Percentiles rank a stretch among this genome's conserved stretches.
Evolutionary conservation across 1,139 yeast genomes (phyloP).

Genomic region (Nakaseomyces kungkrabaensis): DNA sequence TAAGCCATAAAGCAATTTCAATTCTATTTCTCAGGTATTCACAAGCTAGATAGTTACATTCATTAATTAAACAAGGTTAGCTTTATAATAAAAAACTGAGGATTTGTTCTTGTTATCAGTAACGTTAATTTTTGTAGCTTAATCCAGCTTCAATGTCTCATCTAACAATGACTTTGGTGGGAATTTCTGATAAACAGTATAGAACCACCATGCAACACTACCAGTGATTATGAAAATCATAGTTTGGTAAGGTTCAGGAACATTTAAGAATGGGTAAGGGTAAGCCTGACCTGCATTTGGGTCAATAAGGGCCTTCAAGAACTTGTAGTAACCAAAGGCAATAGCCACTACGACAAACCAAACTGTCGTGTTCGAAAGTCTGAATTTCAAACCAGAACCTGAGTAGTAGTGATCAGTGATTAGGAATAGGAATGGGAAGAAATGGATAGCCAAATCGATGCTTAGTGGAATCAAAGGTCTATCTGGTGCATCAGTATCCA

Average conservation of each 20-base stretch:
- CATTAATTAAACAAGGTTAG: no score
- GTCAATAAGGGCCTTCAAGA: slow-evolving; percentile 41
- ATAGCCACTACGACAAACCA: slow-evolving; percentile 33
- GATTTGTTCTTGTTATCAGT: background rate
- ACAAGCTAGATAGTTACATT: no score
- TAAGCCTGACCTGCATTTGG: slow-evolving; percentile 40
- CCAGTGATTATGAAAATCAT: slow-evolving; percentile 44
- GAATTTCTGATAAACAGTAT: slow-evolving; percentile 19
- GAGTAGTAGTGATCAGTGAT: slow-evolving; percentile 42
- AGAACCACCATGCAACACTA: slow-evolving; percentile 34
- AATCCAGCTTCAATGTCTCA: slow-evolving; percentile 4
- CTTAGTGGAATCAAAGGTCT: slow-evolving; percentile 35
- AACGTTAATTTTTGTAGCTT: background rate
- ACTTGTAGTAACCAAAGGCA: slow-evolving; percentile 44
- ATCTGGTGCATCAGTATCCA: background rate
- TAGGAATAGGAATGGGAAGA: slow-evolving; percentile 46
- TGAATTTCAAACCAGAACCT: slow-evolving; percentile 37
- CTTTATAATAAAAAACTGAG: no score
- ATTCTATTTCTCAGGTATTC: no score
- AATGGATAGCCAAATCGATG: slow-evolving; percentile 49
- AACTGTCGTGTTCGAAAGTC: slow-evolving; percentile 30
- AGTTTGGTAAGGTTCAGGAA: slow-evolving; percentile 35
- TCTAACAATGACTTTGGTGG: slow-evolving; percentile 12
- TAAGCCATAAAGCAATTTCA: no score
- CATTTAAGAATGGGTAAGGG: slow-evolving; percentile 62